Base-by-base conservation (phyloP, 441 rosid genomes). In the Eutrema salsugineum region DNA sequence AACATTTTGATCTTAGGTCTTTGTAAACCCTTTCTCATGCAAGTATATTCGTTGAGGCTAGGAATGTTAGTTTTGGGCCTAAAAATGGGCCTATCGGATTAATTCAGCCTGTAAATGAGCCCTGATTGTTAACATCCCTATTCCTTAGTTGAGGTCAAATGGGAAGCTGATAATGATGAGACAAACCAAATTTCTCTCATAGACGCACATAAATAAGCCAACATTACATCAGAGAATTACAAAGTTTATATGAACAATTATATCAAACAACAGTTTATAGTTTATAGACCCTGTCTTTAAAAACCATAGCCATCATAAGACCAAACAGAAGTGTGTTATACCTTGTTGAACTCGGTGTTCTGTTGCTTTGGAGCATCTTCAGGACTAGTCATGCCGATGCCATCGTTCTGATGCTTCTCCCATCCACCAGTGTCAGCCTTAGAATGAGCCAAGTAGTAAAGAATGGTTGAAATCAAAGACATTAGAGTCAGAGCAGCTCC, bases 401-500 rank as follows among this genome's bases (percentile, higher is more conserved):
- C 96, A 62, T 91, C 98, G 28, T 84, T 88, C 32, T 48, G 87
- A 78, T 94, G 98, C 73, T 89, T 94, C 84, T 86, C 83, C 98
- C 98, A 94, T 57, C 98, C 98, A 39, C 97, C 99, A 1, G 99
- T 94, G 55, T 90, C 96, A 33, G 97, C 96, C 74, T 85, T 90
- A 0, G 88, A 82, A 75, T 94, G 99, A 68, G 87, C 83, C 87
- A 91, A 82, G 56, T 91, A 91, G 85, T 91, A 94, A 19, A 88
- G 72, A 68, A 90, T 48, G 5, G 97, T 87, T 7, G 85, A 73
- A 14, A 78, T 32, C 76, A 94, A 76, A 2, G 97, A 91, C 81
- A 94, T 9, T 66, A 91, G 80, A 28, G 96, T 87, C 40, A 94
- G 76, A 73, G 97, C 98, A 47, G 97, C 98, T 58, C 83, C 96